Evolutionary conservation across 1,139 yeast species (phyloP), one percentile per base, ranked within the genome.

Genomic region (Candida gigantensis): DNA sequence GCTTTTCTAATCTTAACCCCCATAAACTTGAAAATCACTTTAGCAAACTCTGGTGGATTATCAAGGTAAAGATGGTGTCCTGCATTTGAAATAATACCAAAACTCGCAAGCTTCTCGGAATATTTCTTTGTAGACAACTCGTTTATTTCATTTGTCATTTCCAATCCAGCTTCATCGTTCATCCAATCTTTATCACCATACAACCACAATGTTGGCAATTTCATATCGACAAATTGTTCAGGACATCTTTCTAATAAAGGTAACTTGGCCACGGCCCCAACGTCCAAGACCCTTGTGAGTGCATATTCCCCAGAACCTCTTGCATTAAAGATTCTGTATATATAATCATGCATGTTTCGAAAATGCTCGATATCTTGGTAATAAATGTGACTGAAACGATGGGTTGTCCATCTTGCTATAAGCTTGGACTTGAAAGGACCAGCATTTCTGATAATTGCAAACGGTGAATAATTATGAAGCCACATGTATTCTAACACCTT

Each of bases 1-100:
- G n/a, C n/a, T n/a, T n/a, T n/a, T n/a, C n/a, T n/a, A n/a, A n/a
- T 23, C 13, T 23, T 23, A 23, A 23, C 11, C 13, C 37, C 42
- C 26, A 43, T 32, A 45, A 78, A 81, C 6, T 65, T 56, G 30
- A 72, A 51, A 3, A 83, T 64, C 28, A 64, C 59, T 9, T 50
- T 45, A 13, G 62, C 60, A 37, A 60, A 60, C 10, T 45, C 54
- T 5, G 47, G 49, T 5, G 84, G 81, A 46, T 87, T 86, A 55
- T 87, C 95, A 42, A 87, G 61, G 50, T 85, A 85, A 39, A 87
- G 58, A 57, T 87, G 92, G 54, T 87, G 96, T 1, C 95, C 92
- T 1, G 90, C 79, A 35, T 74, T 63, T 2, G 67, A 55, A 1
- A 85, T 63, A 7, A 77, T 63, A 11, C 58, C 60, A 41, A 74